Conservation (phyloP, 1,284 basidiomycete genomes). For the Naganishia liquefaciens region DNA sequence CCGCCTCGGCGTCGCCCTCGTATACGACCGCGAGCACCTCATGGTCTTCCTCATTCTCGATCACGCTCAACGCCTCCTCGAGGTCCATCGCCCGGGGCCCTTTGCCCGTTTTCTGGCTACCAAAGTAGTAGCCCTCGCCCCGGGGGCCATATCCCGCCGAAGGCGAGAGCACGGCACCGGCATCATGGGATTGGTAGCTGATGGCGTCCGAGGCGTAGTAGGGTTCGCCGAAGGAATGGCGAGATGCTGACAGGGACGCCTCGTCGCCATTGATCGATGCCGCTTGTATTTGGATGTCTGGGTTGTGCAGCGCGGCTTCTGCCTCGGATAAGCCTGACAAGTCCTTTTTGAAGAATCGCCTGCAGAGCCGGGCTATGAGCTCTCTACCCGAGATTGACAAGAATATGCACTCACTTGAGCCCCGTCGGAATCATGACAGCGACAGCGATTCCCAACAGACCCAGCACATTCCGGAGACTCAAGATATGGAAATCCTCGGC, state of each 20-base stretch:
- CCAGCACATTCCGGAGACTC: conserved; percentile 81
- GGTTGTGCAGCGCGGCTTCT: conserved; percentile 40
- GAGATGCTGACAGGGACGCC: not conserved
- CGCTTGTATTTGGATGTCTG: conserved; percentile 27
- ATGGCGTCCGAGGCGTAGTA: conserved; percentile 20
- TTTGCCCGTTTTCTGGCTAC: conserved; percentile 26
- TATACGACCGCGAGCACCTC: conserved; percentile 31
- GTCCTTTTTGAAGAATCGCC: conserved; percentile 50
- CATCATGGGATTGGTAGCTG: conserved; percentile 28
- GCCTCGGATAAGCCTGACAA: conserved; percentile 49
- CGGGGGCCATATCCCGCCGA: conserved; percentile 1
- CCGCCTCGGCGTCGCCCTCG: conserved; percentile 29
- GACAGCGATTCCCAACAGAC: conserved; percentile 75
- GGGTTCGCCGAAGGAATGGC: not conserved
- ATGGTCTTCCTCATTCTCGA: conserved; percentile 31
- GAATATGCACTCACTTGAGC: conserved; percentile 64
- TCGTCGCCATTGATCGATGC: conserved; percentile 16
- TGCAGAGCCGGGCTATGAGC: conserved; percentile 1
- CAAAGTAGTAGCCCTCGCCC: conserved; percentile 21
- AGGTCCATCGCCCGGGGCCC: conserved; percentile 26
- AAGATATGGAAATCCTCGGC: conserved; percentile 89
- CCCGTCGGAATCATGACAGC: conserved; percentile 91
- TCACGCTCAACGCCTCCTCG: conserved; percentile 31
- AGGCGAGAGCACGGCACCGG: conserved; percentile 2
- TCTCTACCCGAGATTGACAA: not conserved